phyloP scores from a whole-genome alignment of 495 filamentous ascomycete species.

The Penicillium riverlandense region DNA sequence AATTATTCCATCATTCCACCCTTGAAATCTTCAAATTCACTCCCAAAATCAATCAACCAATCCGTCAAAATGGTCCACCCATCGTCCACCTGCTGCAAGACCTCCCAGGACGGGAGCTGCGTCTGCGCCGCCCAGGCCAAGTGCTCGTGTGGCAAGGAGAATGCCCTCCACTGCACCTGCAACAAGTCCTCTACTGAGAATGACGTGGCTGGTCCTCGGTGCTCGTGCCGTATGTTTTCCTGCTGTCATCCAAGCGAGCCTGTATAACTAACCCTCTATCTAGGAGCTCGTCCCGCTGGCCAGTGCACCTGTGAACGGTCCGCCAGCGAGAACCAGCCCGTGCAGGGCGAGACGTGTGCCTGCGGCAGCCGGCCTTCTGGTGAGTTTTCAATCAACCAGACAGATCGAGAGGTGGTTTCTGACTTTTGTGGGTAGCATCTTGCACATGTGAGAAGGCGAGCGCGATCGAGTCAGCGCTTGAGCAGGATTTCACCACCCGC shows the following conservation, averaged over 20 bases:
- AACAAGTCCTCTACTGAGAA: conserved; percentile 74
- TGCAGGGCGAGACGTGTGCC: conserved; percentile 55
- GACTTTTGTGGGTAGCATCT: conserved; percentile 41
- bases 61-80: conserved; percentile 41
- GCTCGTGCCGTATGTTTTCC: conserved; percentile 66
- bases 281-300: conserved; percentile 64
- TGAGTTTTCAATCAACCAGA: conserved; percentile 29
- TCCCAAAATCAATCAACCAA: not conserved
- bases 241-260: not conserved
- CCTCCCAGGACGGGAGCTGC: conserved; percentile 42
- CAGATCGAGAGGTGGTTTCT: not conserved
- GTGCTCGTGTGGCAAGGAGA: conserved; percentile 86
- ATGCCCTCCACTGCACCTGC: conserved; percentile 80
- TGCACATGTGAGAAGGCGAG: conserved; percentile 78
- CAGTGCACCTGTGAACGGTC: conserved; percentile 78
- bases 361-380: conserved; percentile 70
- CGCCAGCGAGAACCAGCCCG: conserved; percentile 58
- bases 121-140: conserved; percentile 56
- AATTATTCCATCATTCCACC: not conserved
- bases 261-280: conserved; percentile 6
- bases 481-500: conserved; percentile 74
- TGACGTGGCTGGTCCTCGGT: conserved; percentile 59
- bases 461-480: conserved; percentile 42
- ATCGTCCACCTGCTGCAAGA: conserved; percentile 56
- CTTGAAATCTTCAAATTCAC: not conserved